Base-by-base conservation (phyloP, 805 yeast species). In the Candida bentonensis region DNA sequence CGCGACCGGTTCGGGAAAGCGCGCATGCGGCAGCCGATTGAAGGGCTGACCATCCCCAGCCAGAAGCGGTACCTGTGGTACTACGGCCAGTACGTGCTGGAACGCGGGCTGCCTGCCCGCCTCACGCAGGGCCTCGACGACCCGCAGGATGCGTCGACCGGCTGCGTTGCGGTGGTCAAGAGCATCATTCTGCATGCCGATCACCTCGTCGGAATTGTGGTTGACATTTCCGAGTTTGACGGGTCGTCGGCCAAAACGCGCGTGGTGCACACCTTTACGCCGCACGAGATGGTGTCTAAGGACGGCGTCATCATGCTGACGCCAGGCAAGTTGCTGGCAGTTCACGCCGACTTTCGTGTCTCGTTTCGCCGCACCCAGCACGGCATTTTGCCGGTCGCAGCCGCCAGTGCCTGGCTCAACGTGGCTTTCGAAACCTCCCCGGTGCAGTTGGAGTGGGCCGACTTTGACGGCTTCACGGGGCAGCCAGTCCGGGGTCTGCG, bases 41-140 rank as follows among this genome's bases (percentile, higher is more conserved):
- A 80, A 2, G 96, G 95, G 0, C 78, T 89, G 1, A 73, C 85
- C 0, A 83, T 85, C 25, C 48, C 53, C 15, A 78, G 88, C 3
- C 96, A 89, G 59, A 57, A 68, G 22, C 58, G 89, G 40, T 85
- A 78, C 54, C 62, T 87, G 25, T 52, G 61, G 3, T 89, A 89
- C 56, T 77, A 74, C 21, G 72, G 65, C 44, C 42, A 43, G 26
- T 63, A 62, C 59, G 44, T 46, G 21, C 46, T 39, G 13, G 13
- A 13, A 25, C 7, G 27, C 27, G 27, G 13, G 27, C 27, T 25
- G 27, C 27, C 13, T 7, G 27, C 7, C 27, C 27, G n/a, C n/a
- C n/a, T n/a, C n/a, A n/a, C n/a, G n/a, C n/a, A n/a, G n/a, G n/a
- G n/a, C n/a, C n/a, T n/a, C n/a, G n/a, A n/a, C n/a, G n/a, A n/a